A percentile compares a stretch with the other conserved stretches of the same genome.
Conservation (phyloP, 1,139 yeast genomes). For the Geotrichum aggregatum region DNA sequence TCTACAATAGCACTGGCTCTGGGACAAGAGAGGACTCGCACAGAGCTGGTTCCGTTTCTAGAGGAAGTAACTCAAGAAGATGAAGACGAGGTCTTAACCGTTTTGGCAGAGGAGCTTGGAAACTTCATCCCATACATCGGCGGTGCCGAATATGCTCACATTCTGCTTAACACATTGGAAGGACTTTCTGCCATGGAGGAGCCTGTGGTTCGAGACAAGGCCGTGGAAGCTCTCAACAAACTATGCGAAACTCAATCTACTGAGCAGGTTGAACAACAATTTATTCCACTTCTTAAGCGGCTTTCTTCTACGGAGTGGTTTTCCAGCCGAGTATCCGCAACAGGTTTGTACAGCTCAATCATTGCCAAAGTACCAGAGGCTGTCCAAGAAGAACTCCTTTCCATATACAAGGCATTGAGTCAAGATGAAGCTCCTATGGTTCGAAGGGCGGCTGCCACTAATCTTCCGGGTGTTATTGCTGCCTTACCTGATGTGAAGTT, state of each 20-base stretch:
- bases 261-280: conserved; percentile 62
- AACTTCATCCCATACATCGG: conserved; percentile 84
- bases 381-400: conserved; percentile 49
- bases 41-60: conserved; percentile 84
- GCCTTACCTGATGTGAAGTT: conserved; percentile 45
- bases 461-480: conserved; percentile 69
- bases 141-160: conserved; percentile 72
- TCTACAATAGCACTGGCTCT: conserved; percentile 93
- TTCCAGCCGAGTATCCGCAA: conserved; percentile 84
- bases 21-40: conserved; percentile 89
- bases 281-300: conserved; percentile 71
- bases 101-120: conserved; percentile 86
- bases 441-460: conserved; percentile 86
- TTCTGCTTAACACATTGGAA: conserved; percentile 80
- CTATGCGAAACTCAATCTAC: conserved; percentile 63
- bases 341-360: conserved; percentile 78
- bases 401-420: conserved; percentile 64
- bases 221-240: conserved; percentile 76
- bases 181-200: conserved; percentile 91
- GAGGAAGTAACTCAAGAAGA: conserved; percentile 93
- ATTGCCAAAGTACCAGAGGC: conserved; percentile 56
- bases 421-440: conserved; percentile 98
- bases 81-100: conserved; percentile 96
- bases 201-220: conserved; percentile 94
- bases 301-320: conserved; percentile 93